These are phyloP conservation scores for Geotrichum bryndzae DNA, from an alignment of 1,139 yeast genomes.

Conservation along the genomic window DNA sequence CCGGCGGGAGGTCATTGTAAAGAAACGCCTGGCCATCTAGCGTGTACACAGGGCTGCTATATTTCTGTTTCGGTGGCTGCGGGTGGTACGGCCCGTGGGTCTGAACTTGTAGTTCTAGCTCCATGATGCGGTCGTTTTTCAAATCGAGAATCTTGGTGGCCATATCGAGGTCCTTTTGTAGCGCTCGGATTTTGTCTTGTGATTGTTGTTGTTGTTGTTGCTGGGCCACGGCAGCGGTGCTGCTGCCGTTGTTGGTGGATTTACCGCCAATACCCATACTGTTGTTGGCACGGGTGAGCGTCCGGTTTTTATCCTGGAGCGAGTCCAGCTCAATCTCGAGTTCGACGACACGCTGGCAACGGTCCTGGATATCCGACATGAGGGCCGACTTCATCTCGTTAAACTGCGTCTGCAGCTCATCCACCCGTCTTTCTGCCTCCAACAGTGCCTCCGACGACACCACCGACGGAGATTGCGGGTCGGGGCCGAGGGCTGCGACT, in stretches of 20 bases:
- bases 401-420: constrained; percentile 18
- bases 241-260: constrained; percentile 18
- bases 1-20: not conserved
- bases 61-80: not conserved
- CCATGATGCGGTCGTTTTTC: constrained; percentile 53
- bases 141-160: constrained; percentile 56
- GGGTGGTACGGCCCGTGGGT: constrained; percentile 7
- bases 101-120: constrained; percentile 40
- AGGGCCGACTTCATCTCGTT: constrained; percentile 37
- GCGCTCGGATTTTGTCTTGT: constrained; percentile 42
- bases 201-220: constrained; percentile 33
- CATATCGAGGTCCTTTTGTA: constrained; percentile 45
- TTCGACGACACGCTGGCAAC: constrained; percentile 42
- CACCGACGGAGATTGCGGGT: not conserved
- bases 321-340: constrained; percentile 41
- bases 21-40: not conserved
- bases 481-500: not conserved
- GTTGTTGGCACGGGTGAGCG: constrained; percentile 18
- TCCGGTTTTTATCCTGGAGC: constrained; percentile 29
- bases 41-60: not conserved
- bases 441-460: not conserved
- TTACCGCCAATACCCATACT: constrained; percentile 28
- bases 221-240: not conserved
- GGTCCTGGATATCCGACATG: constrained; percentile 40
- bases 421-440: not conserved